Percentiles rank a stretch among this genome's conserved stretches.
Evolutionary conservation across 257 asterid species (phyloP).

Genomic region (Solanum sejunctum): DNA sequence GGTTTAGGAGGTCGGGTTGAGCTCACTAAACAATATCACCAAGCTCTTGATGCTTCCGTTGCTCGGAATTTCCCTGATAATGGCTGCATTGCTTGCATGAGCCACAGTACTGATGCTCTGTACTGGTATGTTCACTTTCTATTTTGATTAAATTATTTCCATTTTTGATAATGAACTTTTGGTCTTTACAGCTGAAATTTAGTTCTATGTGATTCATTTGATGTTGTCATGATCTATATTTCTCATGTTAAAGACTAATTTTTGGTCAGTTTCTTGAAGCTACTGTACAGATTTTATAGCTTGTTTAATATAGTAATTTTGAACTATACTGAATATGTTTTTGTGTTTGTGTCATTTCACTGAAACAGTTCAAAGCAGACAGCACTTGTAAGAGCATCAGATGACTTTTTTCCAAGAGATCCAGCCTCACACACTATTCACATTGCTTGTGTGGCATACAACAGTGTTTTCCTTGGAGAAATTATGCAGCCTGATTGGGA

Average conservation of each 20-base stretch:
- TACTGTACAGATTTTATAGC: not conserved
- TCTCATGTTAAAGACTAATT: not conserved
- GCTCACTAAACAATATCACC: conserved; percentile 71
- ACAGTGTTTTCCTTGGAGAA: conserved; percentile 65
- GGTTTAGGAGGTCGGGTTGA: conserved; percentile 83
- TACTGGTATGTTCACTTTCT: conserved; percentile 41
- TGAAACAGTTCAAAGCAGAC: conserved; percentile 78
- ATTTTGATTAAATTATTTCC: not conserved
- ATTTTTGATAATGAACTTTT: not conserved
- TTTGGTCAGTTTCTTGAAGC: not conserved
- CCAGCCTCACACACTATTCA: conserved; percentile 77
- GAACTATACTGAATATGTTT: not conserved
- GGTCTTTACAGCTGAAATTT: not conserved
- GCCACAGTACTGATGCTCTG: conserved; percentile 77
- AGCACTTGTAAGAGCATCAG: conserved; percentile 69
- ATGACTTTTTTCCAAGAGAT: conserved; percentile 77
- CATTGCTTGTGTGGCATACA: conserved; percentile 74
- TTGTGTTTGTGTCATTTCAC: not conserved
- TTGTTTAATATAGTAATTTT: not conserved
- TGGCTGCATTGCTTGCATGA: conserved; percentile 93
- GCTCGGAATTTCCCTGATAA: conserved; percentile 58
- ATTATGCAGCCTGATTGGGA: conserved; percentile 88
- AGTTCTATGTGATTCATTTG: not conserved
- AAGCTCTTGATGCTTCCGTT: conserved; percentile 83
- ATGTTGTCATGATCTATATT: not conserved